Evolutionary conservation across 768 basidiomycete genomes (phyloP).

Genomic region (Mycena belliarum): DNA sequence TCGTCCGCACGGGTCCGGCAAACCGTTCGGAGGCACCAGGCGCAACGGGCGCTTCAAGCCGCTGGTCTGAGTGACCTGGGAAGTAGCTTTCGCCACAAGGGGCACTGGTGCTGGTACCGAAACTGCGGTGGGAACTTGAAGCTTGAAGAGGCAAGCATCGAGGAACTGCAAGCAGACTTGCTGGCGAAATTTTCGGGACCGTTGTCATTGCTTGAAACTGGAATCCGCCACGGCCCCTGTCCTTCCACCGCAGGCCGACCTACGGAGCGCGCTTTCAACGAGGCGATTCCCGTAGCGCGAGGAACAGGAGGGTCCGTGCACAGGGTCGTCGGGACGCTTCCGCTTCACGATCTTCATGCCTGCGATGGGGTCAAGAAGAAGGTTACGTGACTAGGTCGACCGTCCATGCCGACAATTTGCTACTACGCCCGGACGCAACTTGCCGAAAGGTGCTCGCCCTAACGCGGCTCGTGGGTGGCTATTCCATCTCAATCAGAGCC

Average conservation of each 20-base stretch:
- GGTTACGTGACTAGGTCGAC: too few relatives aligned
- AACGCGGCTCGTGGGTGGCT: too few relatives aligned
- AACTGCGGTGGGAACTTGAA: too few relatives aligned
- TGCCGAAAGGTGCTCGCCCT: too few relatives aligned
- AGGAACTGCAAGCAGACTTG: conserved; percentile 7
- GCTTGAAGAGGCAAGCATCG: conserved; percentile 14
- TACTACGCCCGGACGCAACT: too few relatives aligned
- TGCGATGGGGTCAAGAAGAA: too few relatives aligned
- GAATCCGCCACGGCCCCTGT: conserved; percentile 40
- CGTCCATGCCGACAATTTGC: too few relatives aligned
- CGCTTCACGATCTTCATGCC: too few relatives aligned
- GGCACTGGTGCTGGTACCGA: too few relatives aligned
- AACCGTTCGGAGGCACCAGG: conserved; percentile 7
- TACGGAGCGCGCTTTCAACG: not conserved
- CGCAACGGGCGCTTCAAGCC: conserved; percentile 18
- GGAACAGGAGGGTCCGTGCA: not conserved
- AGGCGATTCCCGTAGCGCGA: not conserved
- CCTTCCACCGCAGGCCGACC: conserved; percentile 19
- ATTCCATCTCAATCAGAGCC: too few relatives aligned
- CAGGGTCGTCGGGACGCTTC: too few relatives aligned
- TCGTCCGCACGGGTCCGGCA: conserved; percentile 10
- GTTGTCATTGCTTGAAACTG: conserved; percentile 16
- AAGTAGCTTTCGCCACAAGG: conserved; percentile 3
- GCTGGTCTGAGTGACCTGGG: not conserved
- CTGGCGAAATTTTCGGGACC: not conserved